Conservation (phyloP, 2,329 filamentous ascomycete genomes). For the Onygenales sp. region DNA sequence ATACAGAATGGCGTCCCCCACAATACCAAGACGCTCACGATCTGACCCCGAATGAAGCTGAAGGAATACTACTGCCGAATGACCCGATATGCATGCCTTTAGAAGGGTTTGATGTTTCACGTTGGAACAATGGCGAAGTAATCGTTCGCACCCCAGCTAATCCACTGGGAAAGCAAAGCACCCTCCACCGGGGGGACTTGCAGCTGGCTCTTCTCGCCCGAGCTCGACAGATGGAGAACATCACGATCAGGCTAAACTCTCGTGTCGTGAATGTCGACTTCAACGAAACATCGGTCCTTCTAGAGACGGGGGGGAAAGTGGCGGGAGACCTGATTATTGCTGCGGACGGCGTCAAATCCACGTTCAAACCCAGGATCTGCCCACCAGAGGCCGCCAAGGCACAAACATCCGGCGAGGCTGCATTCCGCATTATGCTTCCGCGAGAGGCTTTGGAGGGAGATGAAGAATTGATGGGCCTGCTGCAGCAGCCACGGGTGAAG, state of each 20-base stretch:
- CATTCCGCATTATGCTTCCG: constrained; percentile 46
- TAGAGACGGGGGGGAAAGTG: constrained; percentile 45
- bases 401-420: constrained; percentile 42
- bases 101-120: not conserved
- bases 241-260: constrained; percentile 59
- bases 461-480: constrained; percentile 45
- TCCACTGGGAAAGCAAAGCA: constrained; percentile 64
- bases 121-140: not conserved
- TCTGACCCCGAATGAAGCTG: not conserved
- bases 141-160: constrained; percentile 40
- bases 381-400: constrained; percentile 29
- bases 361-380: constrained; percentile 5
- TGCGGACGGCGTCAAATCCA: constrained; percentile 48
- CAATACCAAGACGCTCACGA: too few species aligned
- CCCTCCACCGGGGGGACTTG: constrained; percentile 65
- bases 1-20: constrained; percentile 32
- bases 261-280: constrained; percentile 48
- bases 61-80: not conserved
- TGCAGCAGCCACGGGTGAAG: constrained; percentile 48
- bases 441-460: constrained; percentile 37
- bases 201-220: constrained; percentile 60
- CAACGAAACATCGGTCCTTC: constrained; percentile 53
- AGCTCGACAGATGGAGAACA: constrained; percentile 48
- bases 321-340: constrained; percentile 44
- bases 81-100: constrained; percentile 29